Evolutionary conservation across 495 filamentous ascomycete species (phyloP).

Genomic region (Parmelia sp.): DNA sequence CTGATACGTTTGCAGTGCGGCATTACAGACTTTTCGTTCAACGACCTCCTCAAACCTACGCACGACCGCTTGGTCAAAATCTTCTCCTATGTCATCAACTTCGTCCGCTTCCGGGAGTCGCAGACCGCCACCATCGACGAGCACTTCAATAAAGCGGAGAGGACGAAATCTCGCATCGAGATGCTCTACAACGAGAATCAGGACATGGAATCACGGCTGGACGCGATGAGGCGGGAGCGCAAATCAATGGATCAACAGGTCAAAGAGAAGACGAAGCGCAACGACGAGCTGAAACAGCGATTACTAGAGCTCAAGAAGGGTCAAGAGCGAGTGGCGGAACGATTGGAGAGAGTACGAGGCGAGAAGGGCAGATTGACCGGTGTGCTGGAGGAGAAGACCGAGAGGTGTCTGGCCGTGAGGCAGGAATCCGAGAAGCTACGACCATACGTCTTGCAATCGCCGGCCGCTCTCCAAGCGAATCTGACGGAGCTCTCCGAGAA

Average conservation of each 20-base stretch:
- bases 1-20: constrained; percentile 52
- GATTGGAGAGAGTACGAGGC: constrained; percentile 65
- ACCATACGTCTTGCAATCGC: constrained; percentile 86
- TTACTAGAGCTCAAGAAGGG: constrained; percentile 68
- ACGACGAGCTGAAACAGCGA: constrained; percentile 74
- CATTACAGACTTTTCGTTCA: constrained; percentile 87
- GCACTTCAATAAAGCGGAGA: constrained; percentile 84
- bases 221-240: constrained; percentile 70
- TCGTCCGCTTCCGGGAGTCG: constrained; percentile 90
- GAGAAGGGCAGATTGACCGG: constrained; percentile 66
- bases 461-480: constrained; percentile 71
- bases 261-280: constrained; percentile 71
- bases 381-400: constrained; percentile 73
- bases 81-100: constrained; percentile 96
- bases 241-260: constrained; percentile 72
- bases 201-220: constrained; percentile 70
- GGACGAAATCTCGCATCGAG: constrained; percentile 78
- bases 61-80: constrained; percentile 82
- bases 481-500: constrained; percentile 74
- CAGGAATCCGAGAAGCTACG: constrained; percentile 82
- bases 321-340: constrained; percentile 71
- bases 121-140: constrained; percentile 80
- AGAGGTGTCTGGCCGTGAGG: constrained; percentile 47
- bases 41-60: constrained; percentile 81
- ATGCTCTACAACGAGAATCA: constrained; percentile 79